These are phyloP conservation scores for Monsonia emarginata DNA, from an alignment of 441 rosid species.

Conservation along the genomic window DNA sequence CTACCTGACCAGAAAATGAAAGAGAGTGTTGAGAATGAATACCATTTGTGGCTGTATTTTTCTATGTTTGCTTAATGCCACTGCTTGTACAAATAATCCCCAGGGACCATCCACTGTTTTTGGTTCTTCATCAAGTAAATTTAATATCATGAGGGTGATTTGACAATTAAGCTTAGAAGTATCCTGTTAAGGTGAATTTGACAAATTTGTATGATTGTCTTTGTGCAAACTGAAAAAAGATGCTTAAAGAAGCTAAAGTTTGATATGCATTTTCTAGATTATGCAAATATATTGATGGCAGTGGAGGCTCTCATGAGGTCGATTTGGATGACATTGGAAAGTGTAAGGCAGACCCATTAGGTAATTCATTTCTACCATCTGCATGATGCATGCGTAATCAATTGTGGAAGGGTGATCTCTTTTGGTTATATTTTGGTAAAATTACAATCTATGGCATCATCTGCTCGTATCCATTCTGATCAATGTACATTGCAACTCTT, in stretches of 20 bases:
- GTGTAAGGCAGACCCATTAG: slow-evolving; percentile 53
- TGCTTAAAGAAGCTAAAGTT: slow-evolving; percentile 9
- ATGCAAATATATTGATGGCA: slow-evolving; percentile 51
- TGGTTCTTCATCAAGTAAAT: neutral
- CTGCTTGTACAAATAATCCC: neutral
- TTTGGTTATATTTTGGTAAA: neutral
- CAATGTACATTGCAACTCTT: slow-evolving; percentile 13
- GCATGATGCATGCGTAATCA: neutral
- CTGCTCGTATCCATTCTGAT: neutral
- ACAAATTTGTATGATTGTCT: neutral
- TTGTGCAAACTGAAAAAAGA: neutral
- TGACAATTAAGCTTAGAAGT: neutral
- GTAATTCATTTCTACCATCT: slow-evolving; percentile 26
- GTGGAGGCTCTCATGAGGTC: slow-evolving; percentile 46
- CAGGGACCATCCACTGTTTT: neutral
- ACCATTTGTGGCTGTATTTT: neutral
- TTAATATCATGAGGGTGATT: neutral
- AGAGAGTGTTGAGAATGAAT: neutral
- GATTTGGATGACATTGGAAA: slow-evolving; percentile 44
- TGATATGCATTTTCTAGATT: slow-evolving; percentile 41
- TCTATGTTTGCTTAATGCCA: neutral
- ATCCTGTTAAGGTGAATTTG: too few relatives aligned
- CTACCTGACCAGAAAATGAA: neutral
- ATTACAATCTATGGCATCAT: slow-evolving; percentile 1
- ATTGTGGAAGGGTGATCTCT: neutral